Conservation (phyloP, 495 filamentous ascomycete genomes). For the Viridothelium virens region DNA sequence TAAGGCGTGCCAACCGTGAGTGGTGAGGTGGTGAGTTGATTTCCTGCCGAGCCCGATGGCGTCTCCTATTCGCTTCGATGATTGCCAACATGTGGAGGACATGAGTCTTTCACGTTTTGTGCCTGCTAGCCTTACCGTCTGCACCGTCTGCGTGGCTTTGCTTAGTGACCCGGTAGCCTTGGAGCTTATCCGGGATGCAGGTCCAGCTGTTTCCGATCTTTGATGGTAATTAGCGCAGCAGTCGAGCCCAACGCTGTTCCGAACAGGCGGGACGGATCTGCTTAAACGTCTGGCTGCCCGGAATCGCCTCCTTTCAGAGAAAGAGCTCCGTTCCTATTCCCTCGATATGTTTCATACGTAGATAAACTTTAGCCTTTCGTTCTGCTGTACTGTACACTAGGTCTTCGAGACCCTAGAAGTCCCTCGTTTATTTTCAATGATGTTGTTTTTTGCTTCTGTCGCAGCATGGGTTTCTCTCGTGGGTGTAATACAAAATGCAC, state of each 20-base stretch:
- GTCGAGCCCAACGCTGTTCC: not conserved
- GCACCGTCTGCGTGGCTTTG: not conserved
- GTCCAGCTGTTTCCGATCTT: not conserved
- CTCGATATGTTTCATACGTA: not conserved
- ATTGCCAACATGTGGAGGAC: not conserved
- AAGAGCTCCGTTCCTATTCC: not conserved
- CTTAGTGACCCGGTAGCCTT: not conserved
- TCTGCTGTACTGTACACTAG: not conserved
- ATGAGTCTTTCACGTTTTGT: not conserved
- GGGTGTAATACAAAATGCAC: not conserved
- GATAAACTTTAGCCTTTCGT: not conserved
- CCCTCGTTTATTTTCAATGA: not conserved
- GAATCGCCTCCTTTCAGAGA: not conserved
- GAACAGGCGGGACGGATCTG: not conserved
- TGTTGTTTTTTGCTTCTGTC: not conserved
- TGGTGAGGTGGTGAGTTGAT: not conserved
- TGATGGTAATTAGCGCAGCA: not conserved
- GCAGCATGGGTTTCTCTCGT: not conserved
- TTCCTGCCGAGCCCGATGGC: not conserved
- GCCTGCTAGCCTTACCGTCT: not conserved
- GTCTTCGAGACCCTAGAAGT: not conserved
- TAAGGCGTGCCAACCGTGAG: not conserved
- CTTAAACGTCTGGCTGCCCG: slow-evolving; percentile 3
- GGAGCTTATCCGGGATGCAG: not conserved
- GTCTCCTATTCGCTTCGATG: not conserved